Evolutionary conservation across 108 stramenopile genomes (phyloP), one percentile per base, ranked within the genome.

Genomic region (Skeletonema costatum): DNA sequence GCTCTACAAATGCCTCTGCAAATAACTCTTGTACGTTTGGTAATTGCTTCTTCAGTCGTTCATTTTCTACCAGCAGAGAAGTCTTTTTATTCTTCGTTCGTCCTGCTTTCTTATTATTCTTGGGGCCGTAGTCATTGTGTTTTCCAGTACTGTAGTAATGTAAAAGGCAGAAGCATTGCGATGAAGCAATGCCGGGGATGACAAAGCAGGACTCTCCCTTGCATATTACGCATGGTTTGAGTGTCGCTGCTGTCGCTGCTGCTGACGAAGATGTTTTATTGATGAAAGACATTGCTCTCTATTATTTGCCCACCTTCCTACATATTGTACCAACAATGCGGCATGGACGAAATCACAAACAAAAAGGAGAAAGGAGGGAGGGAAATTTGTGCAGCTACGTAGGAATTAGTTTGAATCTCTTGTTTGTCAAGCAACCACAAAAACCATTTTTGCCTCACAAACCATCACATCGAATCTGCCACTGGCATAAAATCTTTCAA

Each of bases 111-210:
- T 30, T 64, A 7, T 16, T n/a, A 31, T 67, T 25, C 32, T 38
- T 56, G 25, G 53, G 19, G 53, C 44, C 44, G 17, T 51, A 65
- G 10, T 64, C 32, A 16, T 32, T 35, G 32, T 87, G 76, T 21
- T 87, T 89, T 4, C 85, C 85, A 19, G 93, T 87, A 8, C 90
- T 88, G 78, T 88, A 94, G 74, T 94, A 94, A 48, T 91, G 91
- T 2, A 82, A 50, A 16, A 92, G 44, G 74, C 93, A 94, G 59
- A 85, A 50, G 48, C 66, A 36, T 44, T 65, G 69, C 1, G 63
- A 70, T 0, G 73, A 69, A 35, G 69, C 60, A 19, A 81, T 75
- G 63, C 69, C 70, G 11, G 70, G 74, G 41, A 81, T 66, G 1
- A 69, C 38, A 16, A 75, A 58, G 64, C 80, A 75, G 1, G 80